Conservation (phyloP, 192 early-diverging fungal species). For the Thoreauomyces humboldtii region DNA sequence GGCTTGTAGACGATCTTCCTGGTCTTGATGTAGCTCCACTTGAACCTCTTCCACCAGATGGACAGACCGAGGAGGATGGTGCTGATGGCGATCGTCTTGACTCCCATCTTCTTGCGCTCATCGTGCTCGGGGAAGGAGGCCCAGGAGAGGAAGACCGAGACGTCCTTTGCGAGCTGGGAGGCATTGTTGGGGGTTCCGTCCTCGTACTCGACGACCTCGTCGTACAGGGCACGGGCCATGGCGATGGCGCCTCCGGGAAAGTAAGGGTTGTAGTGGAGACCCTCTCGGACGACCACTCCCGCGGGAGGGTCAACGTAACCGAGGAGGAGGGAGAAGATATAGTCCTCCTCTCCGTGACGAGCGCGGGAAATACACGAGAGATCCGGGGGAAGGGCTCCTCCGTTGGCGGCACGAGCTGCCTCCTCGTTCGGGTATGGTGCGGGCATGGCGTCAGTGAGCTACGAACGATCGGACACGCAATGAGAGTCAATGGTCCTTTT, state of each 20-base stretch:
- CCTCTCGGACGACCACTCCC: slow-evolving; percentile 89
- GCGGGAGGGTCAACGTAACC: slow-evolving; percentile 94
- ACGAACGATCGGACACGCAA: too few species aligned
- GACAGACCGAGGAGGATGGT: slow-evolving; percentile 70
- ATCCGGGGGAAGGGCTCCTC: slow-evolving; percentile 93
- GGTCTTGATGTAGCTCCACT: slow-evolving; percentile 87
- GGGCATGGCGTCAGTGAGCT: slow-evolving; percentile 87
- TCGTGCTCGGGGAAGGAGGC: slow-evolving; percentile 97
- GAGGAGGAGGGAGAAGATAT: slow-evolving; percentile 91
- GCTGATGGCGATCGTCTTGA: slow-evolving; percentile 79
- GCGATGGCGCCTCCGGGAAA: slow-evolving; percentile 97
- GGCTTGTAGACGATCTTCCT: slow-evolving; percentile 81
- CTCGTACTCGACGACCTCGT: slow-evolving; percentile 93
- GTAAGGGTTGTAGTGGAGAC: slow-evolving; percentile 98
- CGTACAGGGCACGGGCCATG: slow-evolving; percentile 93
- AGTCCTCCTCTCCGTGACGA: slow-evolving; percentile 92
- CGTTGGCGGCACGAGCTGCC: slow-evolving; percentile 92
- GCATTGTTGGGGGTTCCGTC: slow-evolving; percentile 95
- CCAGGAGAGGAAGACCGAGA: slow-evolving; percentile 90
- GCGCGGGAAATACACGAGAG: slow-evolving; percentile 92
- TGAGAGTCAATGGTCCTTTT: too few species aligned
- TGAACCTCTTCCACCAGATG: slow-evolving; percentile 90
- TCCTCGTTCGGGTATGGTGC: slow-evolving; percentile 94
- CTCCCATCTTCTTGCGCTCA: slow-evolving; percentile 93
- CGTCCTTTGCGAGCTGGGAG: slow-evolving; percentile 97